These are phyloP conservation scores for Trametes punicea DNA, from an alignment of 768 basidiomycete genomes.

Conservation along the genomic window DNA sequence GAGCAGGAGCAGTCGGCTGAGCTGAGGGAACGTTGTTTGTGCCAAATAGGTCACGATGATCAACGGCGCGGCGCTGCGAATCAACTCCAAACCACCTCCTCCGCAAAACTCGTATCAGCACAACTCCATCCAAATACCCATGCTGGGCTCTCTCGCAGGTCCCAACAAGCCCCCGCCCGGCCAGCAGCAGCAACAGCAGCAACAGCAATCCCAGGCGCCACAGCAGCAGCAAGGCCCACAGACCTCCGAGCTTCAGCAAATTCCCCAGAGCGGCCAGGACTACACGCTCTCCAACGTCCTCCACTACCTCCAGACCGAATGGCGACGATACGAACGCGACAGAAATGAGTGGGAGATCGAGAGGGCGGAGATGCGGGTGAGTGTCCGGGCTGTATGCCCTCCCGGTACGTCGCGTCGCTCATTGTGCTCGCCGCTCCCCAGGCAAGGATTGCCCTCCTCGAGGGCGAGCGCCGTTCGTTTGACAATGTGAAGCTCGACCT, in stretches of 20 bases:
- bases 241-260: constrained; percentile 60
- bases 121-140: constrained; percentile 50
- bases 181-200: constrained; percentile 38
- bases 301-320: constrained; percentile 97
- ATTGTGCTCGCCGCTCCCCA: constrained; percentile 30
- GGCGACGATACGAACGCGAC: constrained; percentile 96
- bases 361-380: constrained; percentile 95
- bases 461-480: constrained; percentile 94
- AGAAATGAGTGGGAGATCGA: constrained; percentile 99
- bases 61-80: constrained; percentile 26
- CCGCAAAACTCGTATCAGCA: constrained; percentile 20
- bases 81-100: constrained; percentile 26
- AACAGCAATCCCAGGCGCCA: constrained; percentile 37
- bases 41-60: constrained; percentile 26
- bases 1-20: not conserved
- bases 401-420: constrained; percentile 15
- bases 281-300: constrained; percentile 91
- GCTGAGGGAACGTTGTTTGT: constrained; percentile 18
- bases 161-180: constrained; percentile 40
- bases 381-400: constrained; percentile 31
- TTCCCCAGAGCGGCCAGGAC: constrained; percentile 86
- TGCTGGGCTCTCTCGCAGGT: constrained; percentile 70
- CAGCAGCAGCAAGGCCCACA: constrained; percentile 56
- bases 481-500: constrained; percentile 97
- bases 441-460: constrained; percentile 96